Percentiles rank a stretch among this genome's conserved stretches.
These are phyloP conservation scores for Chrysosporium queenslandicum DNA, from an alignment of 2,329 filamentous ascomycete genomes.

Conservation along the genomic window DNA sequence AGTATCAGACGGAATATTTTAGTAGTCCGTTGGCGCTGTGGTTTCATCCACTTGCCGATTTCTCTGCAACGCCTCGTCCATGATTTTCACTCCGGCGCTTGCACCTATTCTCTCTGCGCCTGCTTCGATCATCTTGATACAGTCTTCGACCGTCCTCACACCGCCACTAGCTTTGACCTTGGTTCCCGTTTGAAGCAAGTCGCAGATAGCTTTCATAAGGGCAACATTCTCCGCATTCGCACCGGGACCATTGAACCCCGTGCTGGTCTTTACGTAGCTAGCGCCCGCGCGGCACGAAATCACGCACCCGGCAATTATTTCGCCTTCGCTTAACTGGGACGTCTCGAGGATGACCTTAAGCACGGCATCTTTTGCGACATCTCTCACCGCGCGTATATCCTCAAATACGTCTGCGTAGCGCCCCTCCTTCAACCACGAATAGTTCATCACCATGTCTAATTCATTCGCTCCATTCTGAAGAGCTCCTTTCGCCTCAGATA, in stretches of 20 bases:
- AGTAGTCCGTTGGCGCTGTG: conserved; percentile 12
- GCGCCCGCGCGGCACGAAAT: conserved; percentile 45
- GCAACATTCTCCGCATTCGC: conserved; percentile 45
- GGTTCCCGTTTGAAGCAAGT: conserved; percentile 35
- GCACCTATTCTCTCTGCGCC: conserved; percentile 49
- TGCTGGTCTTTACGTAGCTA: conserved; percentile 53
- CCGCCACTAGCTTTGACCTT: conserved; percentile 52
- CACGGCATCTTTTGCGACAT: conserved; percentile 30
- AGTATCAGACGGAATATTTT: too few relatives aligned
- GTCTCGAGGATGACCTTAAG: conserved; percentile 53
- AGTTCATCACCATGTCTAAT: conserved; percentile 52
- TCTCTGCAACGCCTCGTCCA: conserved; percentile 34
- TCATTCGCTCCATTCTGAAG: conserved; percentile 45
- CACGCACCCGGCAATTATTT: conserved; percentile 46
- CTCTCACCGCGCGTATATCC: conserved; percentile 45
- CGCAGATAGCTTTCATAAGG: conserved; percentile 44
- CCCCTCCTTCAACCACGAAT: conserved; percentile 37
- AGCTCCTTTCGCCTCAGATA: conserved; percentile 43
- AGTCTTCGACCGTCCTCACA: conserved; percentile 43
- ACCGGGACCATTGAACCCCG: conserved; percentile 48
- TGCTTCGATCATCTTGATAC: conserved; percentile 45
- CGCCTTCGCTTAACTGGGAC: conserved; percentile 38
- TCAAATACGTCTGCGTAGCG: conserved; percentile 43
- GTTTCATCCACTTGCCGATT: conserved; percentile 14
- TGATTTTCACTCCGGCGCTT: conserved; percentile 47